Percentiles rank a stretch among this genome's conserved stretches.
These are phyloP conservation scores for Dactylis glomerata DNA, from an alignment of 176 grass and related monocot species.

Conservation along the genomic window DNA sequence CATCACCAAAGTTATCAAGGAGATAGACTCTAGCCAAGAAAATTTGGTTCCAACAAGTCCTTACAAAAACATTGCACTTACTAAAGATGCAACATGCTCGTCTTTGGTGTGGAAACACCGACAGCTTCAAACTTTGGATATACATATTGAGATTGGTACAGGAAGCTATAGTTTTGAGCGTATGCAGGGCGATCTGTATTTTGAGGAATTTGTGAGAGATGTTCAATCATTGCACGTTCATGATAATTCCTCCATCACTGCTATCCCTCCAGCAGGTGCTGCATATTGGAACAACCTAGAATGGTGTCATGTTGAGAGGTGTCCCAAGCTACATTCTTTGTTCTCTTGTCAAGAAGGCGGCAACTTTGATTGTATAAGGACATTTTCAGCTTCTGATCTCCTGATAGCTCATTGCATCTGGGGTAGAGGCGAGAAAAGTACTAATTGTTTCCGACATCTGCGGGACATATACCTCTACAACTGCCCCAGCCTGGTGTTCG, in stretches of 20 bases:
- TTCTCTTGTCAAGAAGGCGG: fast-evolving
- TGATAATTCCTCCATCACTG: not conserved
- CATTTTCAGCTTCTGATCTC: not conserved
- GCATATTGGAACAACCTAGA: fast-evolving
- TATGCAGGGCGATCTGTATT: fast-evolving
- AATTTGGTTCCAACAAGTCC: not conserved
- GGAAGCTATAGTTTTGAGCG: not conserved
- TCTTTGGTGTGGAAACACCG: not conserved
- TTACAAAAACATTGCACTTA: not conserved
- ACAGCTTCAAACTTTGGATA: not conserved
- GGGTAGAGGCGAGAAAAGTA: not conserved
- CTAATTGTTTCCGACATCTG: fast-evolving
- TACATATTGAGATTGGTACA: not conserved
- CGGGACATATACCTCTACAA: conserved; percentile 1
- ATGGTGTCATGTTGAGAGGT: conserved; percentile 12
- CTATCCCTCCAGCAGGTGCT: fast-evolving
- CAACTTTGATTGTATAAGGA: fast-evolving
- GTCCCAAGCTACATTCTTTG: not conserved
- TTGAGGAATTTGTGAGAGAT: fast-evolving
- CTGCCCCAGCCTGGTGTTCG: not conserved
- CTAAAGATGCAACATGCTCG: not conserved
- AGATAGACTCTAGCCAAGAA: not conserved
- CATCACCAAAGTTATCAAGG: not conserved
- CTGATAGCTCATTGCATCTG: not conserved
- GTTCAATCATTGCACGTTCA: not conserved